A percentile compares a stretch with the other conserved stretches of the same genome.
These are phyloP conservation scores for Phytophthora megakarya DNA, from an alignment of 352 stramenopile species.

Conservation along the genomic window DNA sequence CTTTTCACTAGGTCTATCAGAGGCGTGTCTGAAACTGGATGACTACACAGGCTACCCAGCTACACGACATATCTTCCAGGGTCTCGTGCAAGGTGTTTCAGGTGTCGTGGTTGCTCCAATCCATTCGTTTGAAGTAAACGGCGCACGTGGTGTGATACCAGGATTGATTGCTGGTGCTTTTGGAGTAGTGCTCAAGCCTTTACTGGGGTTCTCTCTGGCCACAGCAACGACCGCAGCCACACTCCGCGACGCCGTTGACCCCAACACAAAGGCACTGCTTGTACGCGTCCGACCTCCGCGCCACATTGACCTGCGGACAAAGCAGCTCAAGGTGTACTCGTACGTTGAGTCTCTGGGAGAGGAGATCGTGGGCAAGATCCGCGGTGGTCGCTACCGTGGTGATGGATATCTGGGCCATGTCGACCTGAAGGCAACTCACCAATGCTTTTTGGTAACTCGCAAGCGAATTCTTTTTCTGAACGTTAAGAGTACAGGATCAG, in stretches of 20 bases:
- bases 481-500: conserved; percentile 49
- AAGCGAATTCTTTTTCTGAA: conserved; percentile 84
- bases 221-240: conserved; percentile 73
- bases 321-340: conserved; percentile 83
- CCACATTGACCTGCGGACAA: conserved; percentile 82
- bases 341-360: conserved; percentile 89
- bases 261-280: conserved; percentile 80
- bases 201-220: conserved; percentile 78
- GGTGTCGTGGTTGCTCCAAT: conserved; percentile 86
- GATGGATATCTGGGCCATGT: conserved; percentile 87
- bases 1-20: conserved; percentile 78
- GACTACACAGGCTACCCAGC: conserved; percentile 88
- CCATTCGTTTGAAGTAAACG: conserved; percentile 81
- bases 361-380: conserved; percentile 84
- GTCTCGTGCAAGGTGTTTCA: conserved; percentile 83
- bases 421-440: conserved; percentile 67
- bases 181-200: conserved; percentile 80
- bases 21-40: conserved; percentile 86
- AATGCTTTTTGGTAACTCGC: conserved; percentile 84
- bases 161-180: conserved; percentile 80
- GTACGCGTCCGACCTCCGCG: conserved; percentile 78
- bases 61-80: conserved; percentile 88
- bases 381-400: conserved; percentile 70
- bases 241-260: conserved; percentile 78
- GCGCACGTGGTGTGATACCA: conserved; percentile 73